A percentile compares a stretch with the other conserved stretches of the same genome.
phyloP scores from a whole-genome alignment of 2,329 filamentous ascomycete genomes.

The Onygenales sp. region DNA sequence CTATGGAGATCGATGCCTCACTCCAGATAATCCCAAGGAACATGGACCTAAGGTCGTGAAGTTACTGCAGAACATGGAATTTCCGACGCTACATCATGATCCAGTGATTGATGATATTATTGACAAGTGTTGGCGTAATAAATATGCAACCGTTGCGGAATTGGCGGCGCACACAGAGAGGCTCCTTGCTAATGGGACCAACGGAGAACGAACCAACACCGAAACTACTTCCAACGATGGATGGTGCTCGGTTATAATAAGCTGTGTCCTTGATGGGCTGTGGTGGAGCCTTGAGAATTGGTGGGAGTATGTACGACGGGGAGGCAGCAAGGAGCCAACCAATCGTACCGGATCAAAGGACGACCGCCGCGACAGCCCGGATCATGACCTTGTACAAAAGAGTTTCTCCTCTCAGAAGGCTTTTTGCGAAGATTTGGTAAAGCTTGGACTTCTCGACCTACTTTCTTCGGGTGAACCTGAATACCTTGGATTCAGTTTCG shows the following conservation, averaged over 20 bases:
- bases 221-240: constrained; percentile 1
- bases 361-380: constrained; percentile 3
- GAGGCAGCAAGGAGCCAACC: background rate
- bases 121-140: constrained; percentile 9
- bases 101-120: constrained; percentile 17
- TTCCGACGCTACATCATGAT: constrained; percentile 17
- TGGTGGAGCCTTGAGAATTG: constrained; percentile 5
- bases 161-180: constrained; percentile 5
- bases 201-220: constrained; percentile 4
- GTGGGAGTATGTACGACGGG: constrained; percentile 1
- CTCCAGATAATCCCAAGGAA: constrained; percentile 14
- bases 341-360: constrained; percentile 3
- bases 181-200: constrained; percentile 1
- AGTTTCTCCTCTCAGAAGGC: constrained; percentile 13
- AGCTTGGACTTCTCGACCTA: constrained; percentile 16
- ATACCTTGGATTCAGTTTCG: constrained; percentile 16
- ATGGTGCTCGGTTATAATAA: constrained; percentile 6
- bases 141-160: constrained; percentile 4
- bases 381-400: constrained; percentile 7
- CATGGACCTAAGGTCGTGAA: constrained; percentile 10
- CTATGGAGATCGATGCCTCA: constrained; percentile 18
- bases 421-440: constrained; percentile 18
- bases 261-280: constrained; percentile 9
- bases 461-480: constrained; percentile 16
- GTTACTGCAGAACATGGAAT: constrained; percentile 16